Conservation (phyloP, 768 basidiomycete species). For the Auriscalpium orientale region DNA sequence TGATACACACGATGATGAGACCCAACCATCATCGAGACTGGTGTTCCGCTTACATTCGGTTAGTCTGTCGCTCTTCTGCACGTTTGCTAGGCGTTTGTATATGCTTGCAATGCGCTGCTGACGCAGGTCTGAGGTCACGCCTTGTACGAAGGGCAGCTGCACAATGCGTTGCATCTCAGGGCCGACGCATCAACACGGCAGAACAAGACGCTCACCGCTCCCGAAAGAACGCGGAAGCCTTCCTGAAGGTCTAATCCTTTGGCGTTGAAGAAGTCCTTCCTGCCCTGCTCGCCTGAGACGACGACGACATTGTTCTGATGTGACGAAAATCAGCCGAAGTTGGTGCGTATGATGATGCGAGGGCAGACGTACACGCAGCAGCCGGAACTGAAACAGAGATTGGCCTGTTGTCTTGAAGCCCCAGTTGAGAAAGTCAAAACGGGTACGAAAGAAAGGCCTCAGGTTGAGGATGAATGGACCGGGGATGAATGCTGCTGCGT, state of each 20-base stretch:
- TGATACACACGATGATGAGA: constrained; percentile 27
- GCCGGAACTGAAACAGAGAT: constrained; percentile 59
- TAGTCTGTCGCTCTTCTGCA: constrained; percentile 57
- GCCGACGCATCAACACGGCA: neutral
- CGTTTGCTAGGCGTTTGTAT: constrained; percentile 59
- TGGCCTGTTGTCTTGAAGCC: constrained; percentile 64
- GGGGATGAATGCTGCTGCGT: constrained; percentile 47
- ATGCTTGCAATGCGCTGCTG: constrained; percentile 54
- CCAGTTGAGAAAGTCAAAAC: constrained; percentile 68
- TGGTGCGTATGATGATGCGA: constrained; percentile 4
- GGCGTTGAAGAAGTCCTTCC: constrained; percentile 62
- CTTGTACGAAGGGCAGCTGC: constrained; percentile 70
- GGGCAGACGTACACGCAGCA: constrained; percentile 47
- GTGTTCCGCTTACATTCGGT: constrained; percentile 43
- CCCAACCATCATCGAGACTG: constrained; percentile 3
- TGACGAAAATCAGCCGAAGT: constrained; percentile 14
- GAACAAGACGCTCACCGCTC: constrained; percentile 44
- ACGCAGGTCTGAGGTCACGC: constrained; percentile 67
- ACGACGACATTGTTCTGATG: constrained; percentile 65
- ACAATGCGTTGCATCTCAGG: neutral
- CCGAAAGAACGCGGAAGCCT: constrained; percentile 73
- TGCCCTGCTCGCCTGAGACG: constrained; percentile 64
- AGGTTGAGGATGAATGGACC: constrained; percentile 51
- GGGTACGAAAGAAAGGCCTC: constrained; percentile 57
- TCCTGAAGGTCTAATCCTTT: constrained; percentile 69